Evolutionary conservation across 176 grass and related monocot species (phyloP), one percentile per base, ranked within the genome.

Genomic region (Triticum turgidum): DNA sequence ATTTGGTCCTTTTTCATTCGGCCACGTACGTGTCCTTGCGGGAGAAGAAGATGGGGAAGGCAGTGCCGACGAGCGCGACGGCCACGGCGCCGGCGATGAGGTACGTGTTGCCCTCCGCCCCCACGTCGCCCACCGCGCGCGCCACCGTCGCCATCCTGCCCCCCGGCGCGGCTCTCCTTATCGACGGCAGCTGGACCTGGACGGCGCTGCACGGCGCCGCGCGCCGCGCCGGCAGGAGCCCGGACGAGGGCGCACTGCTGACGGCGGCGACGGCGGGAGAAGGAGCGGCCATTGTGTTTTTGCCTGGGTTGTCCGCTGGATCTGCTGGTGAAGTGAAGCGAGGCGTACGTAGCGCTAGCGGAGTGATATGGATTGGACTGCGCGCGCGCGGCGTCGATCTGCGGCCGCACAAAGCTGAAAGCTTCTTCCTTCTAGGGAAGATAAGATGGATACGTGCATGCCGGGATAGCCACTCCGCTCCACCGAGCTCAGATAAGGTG

Each of bases 61-160:
- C 96, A 3, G 96, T 98, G 89, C 93, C 93, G 9, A 95, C 74
- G 27, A 98, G 63, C 9, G 91, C 96, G 11, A 98, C 90, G 2
- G 91, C 96, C 22, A 94, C 82, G 25, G 96, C 96, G 78, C 96
- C 93, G 63, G 91, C 96, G 61, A 98, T 93, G 73, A 98, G 94
- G 78, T 83, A 98, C 63, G 85, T 81, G 76, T 85, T 98, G 67
- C 96, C 92, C 73, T 94, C 92, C 27, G 92, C 94, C 62, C 85
- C 90, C 71, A 98, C 90, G 10, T 98, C 93, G 14, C 96, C 96
- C 41, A 80, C 83, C 11, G 89, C 93, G 1, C 89, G 81, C 69
- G 89, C 91, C 69, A 58, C 54, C 54, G 54, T 58, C 49, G 47
- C 14, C 52, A 7, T 58, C 54, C 54, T 58, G 54, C 90, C 4